A percentile compares a stretch with the other conserved stretches of the same genome.
phyloP scores from a whole-genome alignment of 768 basidiomycete species.

The Mycena metata region DNA sequence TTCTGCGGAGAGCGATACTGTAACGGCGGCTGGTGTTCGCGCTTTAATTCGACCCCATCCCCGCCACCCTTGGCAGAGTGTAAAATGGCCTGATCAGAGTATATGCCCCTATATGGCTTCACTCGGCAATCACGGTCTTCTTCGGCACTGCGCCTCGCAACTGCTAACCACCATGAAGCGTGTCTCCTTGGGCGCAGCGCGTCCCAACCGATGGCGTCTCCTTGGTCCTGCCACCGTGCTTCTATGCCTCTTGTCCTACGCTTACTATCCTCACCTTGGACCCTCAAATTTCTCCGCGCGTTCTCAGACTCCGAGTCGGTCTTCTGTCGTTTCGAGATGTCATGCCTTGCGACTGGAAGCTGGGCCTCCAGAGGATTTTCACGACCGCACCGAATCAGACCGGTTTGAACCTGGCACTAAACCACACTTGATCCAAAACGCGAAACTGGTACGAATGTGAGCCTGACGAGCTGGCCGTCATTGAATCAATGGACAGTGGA shows the following conservation, averaged over 20 bases:
- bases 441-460: conserved; percentile 59
- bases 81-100: too few species aligned
- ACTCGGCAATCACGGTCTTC: too few species aligned
- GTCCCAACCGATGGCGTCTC: background rate
- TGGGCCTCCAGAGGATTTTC: conserved; percentile 62
- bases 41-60: too few species aligned
- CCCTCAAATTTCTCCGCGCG: conserved; percentile 4
- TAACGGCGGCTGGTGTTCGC: too few species aligned
- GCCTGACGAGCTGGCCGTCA: conserved; percentile 40
- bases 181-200: background rate
- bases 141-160: too few species aligned
- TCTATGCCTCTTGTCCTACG: conserved; percentile 16
- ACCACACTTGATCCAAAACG: conserved; percentile 77
- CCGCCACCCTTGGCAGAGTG: too few species aligned
- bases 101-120: too few species aligned
- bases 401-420: conserved; percentile 75
- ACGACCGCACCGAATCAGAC: conserved; percentile 68
- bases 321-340: conserved; percentile 54
- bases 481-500: conserved; percentile 64
- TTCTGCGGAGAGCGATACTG: too few species aligned
- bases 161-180: conserved; percentile 17
- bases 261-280: background rate
- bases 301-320: too few species aligned
- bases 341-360: conserved; percentile 54
- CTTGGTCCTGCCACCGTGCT: background rate